phyloP scores from a whole-genome alignment of 257 asterid species.

The Salvia miltiorrhiza region DNA sequence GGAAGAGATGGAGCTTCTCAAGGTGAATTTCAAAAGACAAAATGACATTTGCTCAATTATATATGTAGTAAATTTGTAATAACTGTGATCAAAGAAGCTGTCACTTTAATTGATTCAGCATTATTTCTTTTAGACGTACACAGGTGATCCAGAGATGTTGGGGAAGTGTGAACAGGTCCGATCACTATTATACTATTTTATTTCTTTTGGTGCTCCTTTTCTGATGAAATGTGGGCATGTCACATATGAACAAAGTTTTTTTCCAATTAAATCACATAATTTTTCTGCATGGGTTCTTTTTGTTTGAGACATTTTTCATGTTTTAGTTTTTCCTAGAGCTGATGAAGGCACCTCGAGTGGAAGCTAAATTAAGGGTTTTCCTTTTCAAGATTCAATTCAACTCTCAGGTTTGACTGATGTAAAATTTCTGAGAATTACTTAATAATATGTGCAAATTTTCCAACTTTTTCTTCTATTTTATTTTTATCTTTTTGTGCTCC shows the following conservation, averaged over 20 bases:
- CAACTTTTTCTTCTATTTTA: slow-evolving; percentile 2
- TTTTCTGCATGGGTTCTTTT: slow-evolving; percentile 3
- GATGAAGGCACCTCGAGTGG: slow-evolving; percentile 99
- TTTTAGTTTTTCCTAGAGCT: slow-evolving; percentile 91
- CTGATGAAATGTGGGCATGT: slow-evolving; percentile 4
- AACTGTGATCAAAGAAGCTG: not conserved
- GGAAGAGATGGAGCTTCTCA: slow-evolving; percentile 95
- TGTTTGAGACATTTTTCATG: slow-evolving; percentile 21
- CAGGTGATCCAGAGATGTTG: slow-evolving; percentile 75
- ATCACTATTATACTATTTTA: slow-evolving; percentile 2
- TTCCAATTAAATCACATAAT: not conserved
- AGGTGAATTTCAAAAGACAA: slow-evolving; percentile 44
- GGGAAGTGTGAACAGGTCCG: slow-evolving; percentile 98
- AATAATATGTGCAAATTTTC: slow-evolving; percentile 16
- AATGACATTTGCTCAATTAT: not conserved
- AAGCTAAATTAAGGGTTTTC: slow-evolving; percentile 79
- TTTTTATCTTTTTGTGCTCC: slow-evolving; percentile 10
- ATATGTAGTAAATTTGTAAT: not conserved
- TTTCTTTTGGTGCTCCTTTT: not conserved
- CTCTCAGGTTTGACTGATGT: slow-evolving; percentile 66
- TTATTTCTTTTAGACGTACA: slow-evolving; percentile 50
- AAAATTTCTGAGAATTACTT: slow-evolving; percentile 15
- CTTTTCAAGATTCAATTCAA: slow-evolving; percentile 90
- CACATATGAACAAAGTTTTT: not conserved
- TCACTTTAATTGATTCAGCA: slow-evolving; percentile 20